A percentile compares a stretch with the other conserved stretches of the same genome.
Conservation (phyloP, 768 basidiomycete species). For the Tylopilus subfusipes region DNA sequence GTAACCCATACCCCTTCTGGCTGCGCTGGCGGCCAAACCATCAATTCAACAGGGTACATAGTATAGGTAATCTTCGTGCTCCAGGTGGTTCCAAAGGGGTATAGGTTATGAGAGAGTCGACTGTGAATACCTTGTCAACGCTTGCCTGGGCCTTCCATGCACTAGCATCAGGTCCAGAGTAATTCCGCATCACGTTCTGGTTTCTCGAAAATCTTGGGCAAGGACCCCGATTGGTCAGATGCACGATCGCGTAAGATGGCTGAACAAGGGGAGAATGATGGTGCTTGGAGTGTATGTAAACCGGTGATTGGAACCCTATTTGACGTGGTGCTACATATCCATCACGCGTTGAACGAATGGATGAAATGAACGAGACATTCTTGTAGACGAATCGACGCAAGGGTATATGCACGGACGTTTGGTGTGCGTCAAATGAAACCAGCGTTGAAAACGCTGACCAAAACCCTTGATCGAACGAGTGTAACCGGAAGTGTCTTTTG, state of each 20-base stretch:
- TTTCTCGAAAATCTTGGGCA: conserved; percentile 4
- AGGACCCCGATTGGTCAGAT: conserved; percentile 3
- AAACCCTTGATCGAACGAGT: conserved; percentile 1
- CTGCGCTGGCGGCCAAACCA: no score
- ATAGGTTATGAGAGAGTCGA: no score
- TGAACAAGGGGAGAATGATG: neutral
- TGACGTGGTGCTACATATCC: neutral
- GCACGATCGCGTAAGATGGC: conserved; percentile 16
- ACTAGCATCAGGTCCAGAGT: neutral
- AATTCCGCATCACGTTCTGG: neutral
- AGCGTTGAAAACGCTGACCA: neutral
- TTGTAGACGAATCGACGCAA: neutral
- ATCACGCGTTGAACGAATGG: neutral
- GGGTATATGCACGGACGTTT: conserved; percentile 1
- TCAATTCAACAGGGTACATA: no score
- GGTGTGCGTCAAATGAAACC: neutral
- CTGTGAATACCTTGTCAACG: neutral
- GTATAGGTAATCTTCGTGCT: no score
- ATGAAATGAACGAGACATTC: neutral
- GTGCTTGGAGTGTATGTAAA: neutral
- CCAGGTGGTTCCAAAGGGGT: no score
- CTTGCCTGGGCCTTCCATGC: neutral
- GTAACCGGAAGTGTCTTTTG: conserved; percentile 2
- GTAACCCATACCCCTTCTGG: no score
- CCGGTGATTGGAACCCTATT: neutral